These are phyloP conservation scores for Angophora floribunda DNA, from an alignment of 345 rosid genomes.

Conservation along the genomic window DNA sequence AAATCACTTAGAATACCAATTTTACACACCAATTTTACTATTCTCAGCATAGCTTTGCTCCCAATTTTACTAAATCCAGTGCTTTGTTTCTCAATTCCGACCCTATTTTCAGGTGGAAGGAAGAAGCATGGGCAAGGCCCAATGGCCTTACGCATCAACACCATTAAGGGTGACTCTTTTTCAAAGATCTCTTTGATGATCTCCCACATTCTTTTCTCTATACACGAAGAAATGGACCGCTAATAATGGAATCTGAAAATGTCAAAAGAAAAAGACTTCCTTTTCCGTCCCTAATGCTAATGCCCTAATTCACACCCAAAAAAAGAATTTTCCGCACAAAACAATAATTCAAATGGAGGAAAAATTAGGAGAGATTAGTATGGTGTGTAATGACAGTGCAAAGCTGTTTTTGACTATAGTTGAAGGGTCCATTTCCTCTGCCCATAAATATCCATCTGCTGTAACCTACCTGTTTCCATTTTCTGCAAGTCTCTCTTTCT, in stretches of 20 bases:
- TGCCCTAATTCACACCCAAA: not conserved
- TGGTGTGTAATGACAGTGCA: not conserved
- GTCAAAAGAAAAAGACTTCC: not conserved
- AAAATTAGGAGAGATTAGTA: not conserved
- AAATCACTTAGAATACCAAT: not conserved
- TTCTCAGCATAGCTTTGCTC: not conserved
- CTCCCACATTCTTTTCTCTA: slow-evolving; percentile 12
- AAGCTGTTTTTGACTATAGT: slow-evolving; percentile 10
- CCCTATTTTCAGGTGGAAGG: not conserved
- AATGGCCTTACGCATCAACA: not conserved
- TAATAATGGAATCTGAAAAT: slow-evolving; percentile 4
- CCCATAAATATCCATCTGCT: slow-evolving; percentile 21
- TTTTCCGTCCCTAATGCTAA: not conserved
- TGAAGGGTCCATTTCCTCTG: slow-evolving; percentile 31
- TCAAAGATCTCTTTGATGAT: not conserved
- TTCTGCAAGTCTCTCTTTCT: slow-evolving; percentile 21
- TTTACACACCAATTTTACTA: not conserved
- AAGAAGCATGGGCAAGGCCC: not conserved
- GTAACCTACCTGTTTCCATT: slow-evolving; percentile 26
- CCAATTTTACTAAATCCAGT: not conserved
- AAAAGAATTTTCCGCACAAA: not conserved
- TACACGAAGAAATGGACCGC: slow-evolving; percentile 23
- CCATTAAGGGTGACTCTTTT: slow-evolving; percentile 16
- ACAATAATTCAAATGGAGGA: not conserved
- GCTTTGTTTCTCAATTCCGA: not conserved